Evolutionary conservation across 2,329 filamentous ascomycete species (phyloP).

Genomic region (Hawksworthiomyces lignivorus): DNA sequence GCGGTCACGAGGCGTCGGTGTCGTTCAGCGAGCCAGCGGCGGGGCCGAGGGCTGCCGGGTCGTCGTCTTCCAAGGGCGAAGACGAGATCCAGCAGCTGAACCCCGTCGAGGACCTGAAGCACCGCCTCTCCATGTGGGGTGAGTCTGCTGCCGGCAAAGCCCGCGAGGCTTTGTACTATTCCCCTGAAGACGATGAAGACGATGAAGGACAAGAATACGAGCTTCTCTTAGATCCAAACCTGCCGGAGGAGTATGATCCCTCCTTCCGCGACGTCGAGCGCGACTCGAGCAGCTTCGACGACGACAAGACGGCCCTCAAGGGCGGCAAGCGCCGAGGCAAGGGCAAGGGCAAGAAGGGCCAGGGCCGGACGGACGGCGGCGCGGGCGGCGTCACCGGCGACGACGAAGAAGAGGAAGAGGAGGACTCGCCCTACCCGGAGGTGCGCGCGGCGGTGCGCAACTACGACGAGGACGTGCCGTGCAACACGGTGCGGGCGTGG

Average conservation of each 20-base stretch:
- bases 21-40: constrained; percentile 10
- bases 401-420: constrained; percentile 35
- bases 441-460: constrained; percentile 59
- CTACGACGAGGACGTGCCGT: constrained; percentile 56
- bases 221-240: constrained; percentile 47
- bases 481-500: constrained; percentile 60
- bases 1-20: constrained; percentile 21
- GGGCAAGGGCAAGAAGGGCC: constrained; percentile 1
- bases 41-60: not conserved
- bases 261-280: constrained; percentile 11
- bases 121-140: constrained; percentile 33
- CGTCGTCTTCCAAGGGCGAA: not conserved
- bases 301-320: constrained; percentile 13
- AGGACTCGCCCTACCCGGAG: constrained; percentile 54
- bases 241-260: constrained; percentile 36
- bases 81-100: constrained; percentile 7
- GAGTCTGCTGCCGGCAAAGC: constrained; percentile 25
- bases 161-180: constrained; percentile 18
- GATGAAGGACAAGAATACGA: constrained; percentile 46
- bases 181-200: constrained; percentile 31
- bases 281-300: constrained; percentile 15
- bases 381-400: constrained; percentile 15
- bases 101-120: constrained; percentile 26
- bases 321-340: not conserved
- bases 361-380: not conserved